A percentile compares a stretch with the other conserved stretches of the same genome.
phyloP scores from a whole-genome alignment of 169 alveolate species.

The Babesia bigemina region DNA sequence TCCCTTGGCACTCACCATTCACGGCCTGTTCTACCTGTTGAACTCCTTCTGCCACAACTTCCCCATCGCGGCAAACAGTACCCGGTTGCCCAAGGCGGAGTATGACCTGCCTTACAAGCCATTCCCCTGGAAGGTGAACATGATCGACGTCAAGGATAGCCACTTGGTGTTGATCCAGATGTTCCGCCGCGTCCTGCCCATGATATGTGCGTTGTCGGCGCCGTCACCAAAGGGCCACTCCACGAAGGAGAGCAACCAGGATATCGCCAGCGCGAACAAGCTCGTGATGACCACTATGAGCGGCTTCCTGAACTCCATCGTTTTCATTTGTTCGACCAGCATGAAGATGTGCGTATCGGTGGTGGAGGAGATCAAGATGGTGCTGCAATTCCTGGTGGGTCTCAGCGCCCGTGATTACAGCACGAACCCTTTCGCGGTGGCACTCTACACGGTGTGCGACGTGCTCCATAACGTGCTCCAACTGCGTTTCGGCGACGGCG shows the following conservation, averaged over 20 bases:
- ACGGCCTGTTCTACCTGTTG: constrained; percentile 43
- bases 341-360: constrained; percentile 24
- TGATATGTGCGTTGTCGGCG: constrained; percentile 38
- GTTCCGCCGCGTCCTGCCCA: constrained; percentile 26
- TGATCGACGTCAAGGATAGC: constrained; percentile 33
- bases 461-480: constrained; percentile 55
- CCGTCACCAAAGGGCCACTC: constrained; percentile 17
- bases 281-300: constrained; percentile 35
- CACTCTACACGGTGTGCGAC: constrained; percentile 51
- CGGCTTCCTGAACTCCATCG: constrained; percentile 35
- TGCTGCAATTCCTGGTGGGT: constrained; percentile 33
- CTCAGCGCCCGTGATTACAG: constrained; percentile 34
- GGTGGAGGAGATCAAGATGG: constrained; percentile 44
- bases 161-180: constrained; percentile 32
- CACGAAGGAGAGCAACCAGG: constrained; percentile 1
- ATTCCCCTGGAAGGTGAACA: constrained; percentile 54
- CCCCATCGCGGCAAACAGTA: constrained; percentile 40
- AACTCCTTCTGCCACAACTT: constrained; percentile 54
- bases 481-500: constrained; percentile 31
- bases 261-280: constrained; percentile 21
- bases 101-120: constrained; percentile 36
- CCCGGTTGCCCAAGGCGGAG: constrained; percentile 8
- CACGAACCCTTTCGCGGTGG: constrained; percentile 20
- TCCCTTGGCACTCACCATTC: constrained; percentile 38
- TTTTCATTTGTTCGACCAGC: constrained; percentile 31